A percentile compares a stretch with the other conserved stretches of the same genome.
Evolutionary conservation across 2,329 filamentous ascomycete genomes (phyloP).

Genomic region (Alternaria sp.): DNA sequence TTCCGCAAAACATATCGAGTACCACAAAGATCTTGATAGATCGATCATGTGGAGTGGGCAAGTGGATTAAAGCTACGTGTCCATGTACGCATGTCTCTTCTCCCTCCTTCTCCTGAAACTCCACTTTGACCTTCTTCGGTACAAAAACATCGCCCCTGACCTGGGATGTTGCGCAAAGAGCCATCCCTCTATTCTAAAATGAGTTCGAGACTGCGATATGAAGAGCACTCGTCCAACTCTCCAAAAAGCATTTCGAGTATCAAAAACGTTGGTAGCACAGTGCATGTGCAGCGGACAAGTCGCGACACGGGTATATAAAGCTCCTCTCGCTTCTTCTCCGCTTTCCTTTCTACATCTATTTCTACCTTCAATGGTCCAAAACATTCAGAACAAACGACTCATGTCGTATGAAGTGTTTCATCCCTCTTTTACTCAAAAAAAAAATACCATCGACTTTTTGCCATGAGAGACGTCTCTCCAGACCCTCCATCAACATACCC

Average conservation of each 20-base stretch:
- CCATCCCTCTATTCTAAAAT: neutral
- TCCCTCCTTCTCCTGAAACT: neutral
- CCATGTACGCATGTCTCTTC: neutral
- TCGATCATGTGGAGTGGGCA: neutral
- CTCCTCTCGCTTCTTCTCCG: neutral
- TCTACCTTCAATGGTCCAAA: neutral
- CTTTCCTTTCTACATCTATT: neutral
- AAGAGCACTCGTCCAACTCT: fast-evolving
- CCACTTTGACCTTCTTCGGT: too few species aligned
- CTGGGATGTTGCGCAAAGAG: neutral
- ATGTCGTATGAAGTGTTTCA: neutral
- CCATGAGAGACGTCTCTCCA: too few species aligned
- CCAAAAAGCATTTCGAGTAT: neutral
- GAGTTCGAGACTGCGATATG: neutral
- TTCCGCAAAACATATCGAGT: too few species aligned
- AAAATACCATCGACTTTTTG: too few species aligned
- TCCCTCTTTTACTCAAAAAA: too few species aligned
- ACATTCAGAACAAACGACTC: too few species aligned
- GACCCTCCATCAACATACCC: neutral
- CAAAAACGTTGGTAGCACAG: too few species aligned
- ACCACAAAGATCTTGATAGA: too few species aligned
- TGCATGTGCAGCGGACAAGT: neutral
- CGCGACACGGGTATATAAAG: neutral
- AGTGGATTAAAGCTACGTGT: too few species aligned
- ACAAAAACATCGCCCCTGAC: too few species aligned